These are phyloP conservation scores for Aspergillus egyptiacus DNA, from an alignment of 495 filamentous ascomycete genomes.

Conservation along the genomic window DNA sequence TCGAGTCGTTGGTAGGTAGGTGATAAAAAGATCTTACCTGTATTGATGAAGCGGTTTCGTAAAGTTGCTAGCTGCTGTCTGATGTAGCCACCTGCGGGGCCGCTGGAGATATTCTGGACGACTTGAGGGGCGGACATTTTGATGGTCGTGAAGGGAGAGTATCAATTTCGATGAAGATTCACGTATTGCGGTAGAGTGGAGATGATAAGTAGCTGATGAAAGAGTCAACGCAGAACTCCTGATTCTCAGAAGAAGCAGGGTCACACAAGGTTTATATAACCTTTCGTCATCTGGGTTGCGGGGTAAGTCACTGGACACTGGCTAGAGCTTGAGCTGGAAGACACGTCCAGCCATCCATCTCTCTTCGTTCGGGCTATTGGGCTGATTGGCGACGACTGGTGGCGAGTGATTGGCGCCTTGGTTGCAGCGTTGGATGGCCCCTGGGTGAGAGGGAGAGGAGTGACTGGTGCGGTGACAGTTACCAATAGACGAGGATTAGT, in stretches of 20 bases:
- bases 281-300: slow-evolving; percentile 11
- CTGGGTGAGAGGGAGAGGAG: neutral
- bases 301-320: slow-evolving; percentile 16
- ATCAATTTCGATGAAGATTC: no score
- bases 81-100: slow-evolving; percentile 16
- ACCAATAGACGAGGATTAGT: neutral
- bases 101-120: slow-evolving; percentile 18
- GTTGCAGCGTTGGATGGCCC: neutral
- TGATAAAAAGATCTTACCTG: slow-evolving; percentile 18
- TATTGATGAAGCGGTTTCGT: slow-evolving; percentile 19
- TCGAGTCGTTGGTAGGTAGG: neutral
- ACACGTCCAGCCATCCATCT: slow-evolving; percentile 6
- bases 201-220: neutral
- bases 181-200: neutral
- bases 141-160: neutral
- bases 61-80: slow-evolving; percentile 17
- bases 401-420: slow-evolving; percentile 7
- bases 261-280: slow-evolving; percentile 19
- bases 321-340: slow-evolving; percentile 1
- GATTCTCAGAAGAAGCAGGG: neutral
- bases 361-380: neutral
- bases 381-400: neutral
- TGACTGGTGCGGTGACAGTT: neutral
- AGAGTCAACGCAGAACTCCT: neutral
- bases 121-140: slow-evolving; percentile 23